Base-by-base conservation (phyloP, 345 rosid species). In the Populus davidiana region DNA sequence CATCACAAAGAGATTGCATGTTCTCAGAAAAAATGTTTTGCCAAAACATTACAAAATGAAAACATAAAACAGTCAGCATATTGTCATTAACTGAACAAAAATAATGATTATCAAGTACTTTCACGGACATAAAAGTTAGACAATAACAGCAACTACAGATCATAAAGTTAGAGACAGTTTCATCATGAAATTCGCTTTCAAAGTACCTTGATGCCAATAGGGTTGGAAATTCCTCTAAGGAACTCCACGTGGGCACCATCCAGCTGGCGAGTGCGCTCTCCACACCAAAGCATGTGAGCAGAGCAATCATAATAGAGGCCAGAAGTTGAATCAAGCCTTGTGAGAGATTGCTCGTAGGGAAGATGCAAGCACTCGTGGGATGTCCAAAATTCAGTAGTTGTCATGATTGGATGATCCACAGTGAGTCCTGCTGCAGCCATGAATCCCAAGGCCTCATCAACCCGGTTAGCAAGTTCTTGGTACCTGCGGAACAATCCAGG, bases 241-340 rank as follows among this genome's bases (percentile, higher is more conserved):
- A 81, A 81, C 75, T 81, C 84, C 5, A 81, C 80, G 49, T 81
- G 84, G 25, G 84, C 80, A 72, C 84, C 84, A 73, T 81, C 84
- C 23, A 81, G 75, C 49, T 81, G 80, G n/a, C 84, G 77, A 27
- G 83, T 81, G 23, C 80, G 70, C 70, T 77, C 84, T 25, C 84
- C 84, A 33, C 77, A 73, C 84, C 84, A 81, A 14, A 81, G 77
- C 77, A 81, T 72, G 71, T 81, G 84, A 61, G 84, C 84, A 35
- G 80, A 81, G 25, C 81, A 81, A 59, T 77, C 77, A 69, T 81
- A 81, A 59, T 81, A 81, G 10, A 67, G 38, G 49, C 83, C 84
- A 49, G 81, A 77, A 29, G 84, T 81, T 1, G 80, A 81, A 62
- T 81, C 80, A 74, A 81, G 50, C 80, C 84, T 77, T 21, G 84